phyloP scores from a whole-genome alignment of 176 grass and related monocot species.

The barley (Hordeum vulgare) region MorexV3_pseudomolecules_assembly NC_058521.1:604350092-604350591 shows the following conservation, averaged over 20 bases:
- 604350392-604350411: slow-evolving; percentile 92
- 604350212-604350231: neutral
- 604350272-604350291: neutral
- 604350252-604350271: neutral
- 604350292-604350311: neutral
- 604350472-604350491: slow-evolving; percentile 4
- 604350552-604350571: slow-evolving; percentile 42
- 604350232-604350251: neutral
- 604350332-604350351: slow-evolving; percentile 99
- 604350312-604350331: slow-evolving; percentile 89
- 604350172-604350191: neutral
- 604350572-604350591: slow-evolving; percentile 99
- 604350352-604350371: slow-evolving; percentile 93
- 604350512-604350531: neutral
- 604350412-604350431: slow-evolving; percentile 84
- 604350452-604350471: neutral
- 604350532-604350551: neutral
- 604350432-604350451: slow-evolving; percentile 89
- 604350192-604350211: neutral
- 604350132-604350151: neutral
- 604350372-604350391: slow-evolving; percentile 83
- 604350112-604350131: neutral
- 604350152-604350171: neutral
- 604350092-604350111: neutral
- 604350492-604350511: neutral